phyloP scores from a whole-genome alignment of 768 basidiomycete genomes.

The Dentipellis fragilis region DNA sequence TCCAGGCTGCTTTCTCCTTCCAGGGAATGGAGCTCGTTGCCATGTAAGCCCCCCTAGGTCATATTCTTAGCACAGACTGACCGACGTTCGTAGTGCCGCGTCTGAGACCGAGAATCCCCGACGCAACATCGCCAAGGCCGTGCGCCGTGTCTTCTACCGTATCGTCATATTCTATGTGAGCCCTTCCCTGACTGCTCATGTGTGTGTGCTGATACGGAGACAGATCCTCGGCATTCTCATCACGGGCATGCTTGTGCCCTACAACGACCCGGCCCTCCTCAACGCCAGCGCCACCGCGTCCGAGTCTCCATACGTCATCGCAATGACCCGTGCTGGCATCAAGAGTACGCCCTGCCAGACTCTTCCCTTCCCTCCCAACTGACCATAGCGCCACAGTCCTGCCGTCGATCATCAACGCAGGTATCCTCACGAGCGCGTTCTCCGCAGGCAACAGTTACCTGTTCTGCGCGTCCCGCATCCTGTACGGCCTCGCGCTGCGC shows the following conservation, averaged over 20 bases:
- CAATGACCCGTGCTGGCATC: constrained; percentile 62
- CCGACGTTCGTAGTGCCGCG: constrained; percentile 38
- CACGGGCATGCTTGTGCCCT: constrained; percentile 74
- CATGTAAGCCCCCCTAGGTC: constrained; percentile 30
- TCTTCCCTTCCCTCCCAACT: background rate
- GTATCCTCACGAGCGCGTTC: constrained; percentile 62
- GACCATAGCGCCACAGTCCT: constrained; percentile 24
- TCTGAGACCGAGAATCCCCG: constrained; percentile 73
- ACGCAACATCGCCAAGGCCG: constrained; percentile 69
- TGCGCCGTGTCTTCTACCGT: constrained; percentile 70
- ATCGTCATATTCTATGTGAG: constrained; percentile 69
- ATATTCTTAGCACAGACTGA: background rate
- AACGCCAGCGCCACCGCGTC: constrained; percentile 50
- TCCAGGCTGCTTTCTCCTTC: constrained; percentile 64
- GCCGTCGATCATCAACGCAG: constrained; percentile 64
- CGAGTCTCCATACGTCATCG: constrained; percentile 78
- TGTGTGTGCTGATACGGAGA: background rate
- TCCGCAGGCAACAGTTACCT: constrained; percentile 62
- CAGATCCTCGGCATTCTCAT: constrained; percentile 62
- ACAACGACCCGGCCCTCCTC: constrained; percentile 45
- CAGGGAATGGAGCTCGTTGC: constrained; percentile 71
- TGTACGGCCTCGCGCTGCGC: constrained; percentile 27
- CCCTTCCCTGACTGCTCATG: background rate
- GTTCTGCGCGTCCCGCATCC: constrained; percentile 38
- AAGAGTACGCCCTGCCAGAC: constrained; percentile 26